A percentile compares a stretch with the other conserved stretches of the same genome.
phyloP scores from a whole-genome alignment of 2,329 filamentous ascomycete genomes.

The Colletotrichum sp. region DNA sequence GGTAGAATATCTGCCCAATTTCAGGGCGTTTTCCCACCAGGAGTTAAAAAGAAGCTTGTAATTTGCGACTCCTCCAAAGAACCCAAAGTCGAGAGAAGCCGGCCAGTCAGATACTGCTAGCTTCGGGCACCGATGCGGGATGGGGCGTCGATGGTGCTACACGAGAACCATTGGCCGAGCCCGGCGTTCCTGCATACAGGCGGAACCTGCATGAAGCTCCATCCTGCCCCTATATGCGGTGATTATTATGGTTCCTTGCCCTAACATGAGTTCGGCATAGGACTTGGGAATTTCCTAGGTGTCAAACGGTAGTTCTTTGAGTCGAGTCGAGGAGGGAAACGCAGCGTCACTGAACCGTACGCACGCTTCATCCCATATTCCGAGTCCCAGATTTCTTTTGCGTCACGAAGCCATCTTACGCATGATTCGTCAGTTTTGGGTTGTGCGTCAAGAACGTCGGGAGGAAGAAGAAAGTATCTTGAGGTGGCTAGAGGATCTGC shows the following conservation, averaged over 20 bases:
- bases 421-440: background rate
- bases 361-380: background rate
- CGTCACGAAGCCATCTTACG: background rate
- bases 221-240: slow-evolving; percentile 6
- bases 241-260: background rate
- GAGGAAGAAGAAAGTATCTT: background rate
- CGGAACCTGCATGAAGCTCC: slow-evolving; percentile 10
- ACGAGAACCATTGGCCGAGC: slow-evolving; percentile 1
- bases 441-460: background rate
- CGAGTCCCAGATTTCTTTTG: background rate
- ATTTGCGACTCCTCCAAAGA: background rate
- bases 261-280: background rate
- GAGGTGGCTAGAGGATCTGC: background rate
- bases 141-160: background rate
- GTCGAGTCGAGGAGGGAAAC: background rate
- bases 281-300: background rate
- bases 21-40: background rate
- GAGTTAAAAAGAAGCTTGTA: background rate
- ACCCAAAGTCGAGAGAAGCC: background rate
- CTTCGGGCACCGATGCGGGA: background rate
- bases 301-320: background rate
- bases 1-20: background rate
- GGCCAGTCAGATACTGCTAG: background rate
- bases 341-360: background rate
- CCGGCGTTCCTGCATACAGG: slow-evolving; percentile 13